Base-by-base conservation (phyloP, 768 basidiomycete genomes). In the Saitozyma podzolica region DNA sequence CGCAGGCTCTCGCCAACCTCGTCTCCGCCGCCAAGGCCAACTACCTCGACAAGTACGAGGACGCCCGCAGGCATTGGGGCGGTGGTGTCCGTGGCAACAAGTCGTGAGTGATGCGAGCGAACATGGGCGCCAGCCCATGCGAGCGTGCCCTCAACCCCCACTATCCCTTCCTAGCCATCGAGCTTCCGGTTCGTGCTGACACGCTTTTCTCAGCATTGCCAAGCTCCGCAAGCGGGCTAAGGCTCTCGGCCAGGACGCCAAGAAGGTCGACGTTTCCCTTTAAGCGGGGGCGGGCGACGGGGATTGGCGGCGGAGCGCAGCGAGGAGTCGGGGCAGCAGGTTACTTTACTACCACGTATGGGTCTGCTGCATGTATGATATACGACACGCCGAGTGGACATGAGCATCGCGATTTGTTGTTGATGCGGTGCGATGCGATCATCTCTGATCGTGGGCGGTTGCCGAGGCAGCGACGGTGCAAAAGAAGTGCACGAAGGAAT, bases 21-120 rank as follows among this genome's bases (percentile, higher is more conserved):
- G 85, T 97, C 77, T 88, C 87, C 72, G 93, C 95, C 64, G 87
- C 92, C 70, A 97, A 97, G 85, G 91, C 92, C 66, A 99, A 97
- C 85, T 98, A 94, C 92, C 90, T 80, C 63, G 92, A 86, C 59
- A 97, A 95, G 83, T 91, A 91, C 82, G 94, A 95, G 70, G 92
- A 94, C 73, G 85, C 88, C 58, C 88, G 91, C 68, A 86, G 89
- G 76, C 86, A 87, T 72, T 98, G 95, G 95, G 93, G 94, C 80
- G 94, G 94, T 84, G 94, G 94, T 80, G 73, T 92, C 78, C 91
- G 92, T 83, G 92, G 93, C 71, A 88, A 90, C 85, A 95, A 96
- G 84, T 78, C 75, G 73, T 73, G 43, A 66, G 67, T 72, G 20
- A 5, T 5, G 29, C 29, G 29, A 29, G 29, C 29, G 29, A 29